A percentile compares a stretch with the other conserved stretches of the same genome.
Conservation (phyloP, 2,329 filamentous ascomycete genomes). For the Colletotrichum sp. region DNA sequence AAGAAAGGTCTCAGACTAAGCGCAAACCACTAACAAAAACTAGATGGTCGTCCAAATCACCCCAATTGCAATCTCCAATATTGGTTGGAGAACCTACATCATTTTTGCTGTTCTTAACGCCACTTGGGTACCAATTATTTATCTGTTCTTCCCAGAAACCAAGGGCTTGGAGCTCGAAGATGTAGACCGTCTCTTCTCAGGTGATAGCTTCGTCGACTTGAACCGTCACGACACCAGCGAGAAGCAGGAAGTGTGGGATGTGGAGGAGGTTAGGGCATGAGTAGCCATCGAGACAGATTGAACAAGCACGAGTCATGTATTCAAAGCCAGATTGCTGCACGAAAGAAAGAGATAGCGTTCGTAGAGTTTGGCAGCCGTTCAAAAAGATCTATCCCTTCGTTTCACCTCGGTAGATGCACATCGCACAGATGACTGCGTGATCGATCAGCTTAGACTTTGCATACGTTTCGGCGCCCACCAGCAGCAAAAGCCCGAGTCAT, state of each 20-base stretch:
- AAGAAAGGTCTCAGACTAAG: not conserved
- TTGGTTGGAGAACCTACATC: constrained; percentile 28
- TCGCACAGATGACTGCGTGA: not conserved
- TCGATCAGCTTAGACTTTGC: not conserved
- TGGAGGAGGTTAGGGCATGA: not conserved
- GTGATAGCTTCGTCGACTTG: constrained; percentile 27
- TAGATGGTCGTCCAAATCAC: constrained; percentile 23
- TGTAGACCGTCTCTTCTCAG: constrained; percentile 30
- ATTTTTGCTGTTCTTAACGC: constrained; percentile 33
- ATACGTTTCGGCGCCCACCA: not conserved
- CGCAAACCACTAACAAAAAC: not conserved
- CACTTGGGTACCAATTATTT: constrained; percentile 32
- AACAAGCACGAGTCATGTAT: not conserved
- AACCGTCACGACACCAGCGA: not conserved
- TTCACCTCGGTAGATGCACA: not conserved
- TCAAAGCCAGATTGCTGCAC: not conserved
- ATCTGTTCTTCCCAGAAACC: constrained; percentile 36
- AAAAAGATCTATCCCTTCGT: not conserved
- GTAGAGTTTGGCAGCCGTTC: not conserved
- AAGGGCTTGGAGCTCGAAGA: constrained; percentile 46
- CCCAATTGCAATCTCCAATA: constrained; percentile 14
- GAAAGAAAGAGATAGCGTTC: not conserved
- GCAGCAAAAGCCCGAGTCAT: not conserved
- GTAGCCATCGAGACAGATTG: not conserved
- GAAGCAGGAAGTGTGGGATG: constrained; percentile 2